Evolutionary conservation across 2,329 filamentous ascomycete species (phyloP), one percentile per base, ranked within the genome.

Genomic region (Cladosporium sp.): DNA sequence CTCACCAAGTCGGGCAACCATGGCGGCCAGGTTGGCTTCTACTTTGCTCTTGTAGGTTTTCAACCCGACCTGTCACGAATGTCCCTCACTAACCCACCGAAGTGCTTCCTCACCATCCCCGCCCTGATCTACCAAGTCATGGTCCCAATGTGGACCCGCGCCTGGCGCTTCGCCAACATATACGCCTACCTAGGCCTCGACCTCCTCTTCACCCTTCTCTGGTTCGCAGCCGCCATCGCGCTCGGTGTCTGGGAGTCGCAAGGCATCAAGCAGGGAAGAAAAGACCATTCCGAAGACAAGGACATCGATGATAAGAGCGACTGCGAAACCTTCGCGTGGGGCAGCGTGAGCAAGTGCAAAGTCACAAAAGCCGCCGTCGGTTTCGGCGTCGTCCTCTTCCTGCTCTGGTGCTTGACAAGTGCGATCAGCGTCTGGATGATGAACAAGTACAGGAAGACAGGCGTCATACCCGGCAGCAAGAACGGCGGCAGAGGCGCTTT

Each of bases 51-150:
- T 80, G 85, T 87, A 79, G 72, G 83, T 70, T 16, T 46, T 26
- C 28, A 12, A 23, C 5, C 8, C 7, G 5, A 28, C 12, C 56
- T 33, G 28, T 23, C 26, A 52, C 3, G 26, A 23, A 31, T 44
- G 64, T 37, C 16, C 26, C n/a, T 11, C 23, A 33, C 62, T 65
- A 62, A 62, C 55, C 26, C 10, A 16, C 12, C 67, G 55, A 68
- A 88, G 86, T 88, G 86, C 73, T 88, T 85, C 80, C 74, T 88
- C 68, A 83, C 82, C 50, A 79, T 86, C 50, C 86, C 86, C 14
- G 84, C 83, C 31, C 77, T 88, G 40, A 79, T 88, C 65, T 89
- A 88, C 74, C 83, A 87, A 64, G 80, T 83, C 55, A 85, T 85
- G 74, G 84, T 86, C 5, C 86, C 86, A 5, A 84, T 86, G 78